Base-by-base conservation (phyloP, 176 grass and related monocot species). In the Calamus simplicifolius region DNA sequence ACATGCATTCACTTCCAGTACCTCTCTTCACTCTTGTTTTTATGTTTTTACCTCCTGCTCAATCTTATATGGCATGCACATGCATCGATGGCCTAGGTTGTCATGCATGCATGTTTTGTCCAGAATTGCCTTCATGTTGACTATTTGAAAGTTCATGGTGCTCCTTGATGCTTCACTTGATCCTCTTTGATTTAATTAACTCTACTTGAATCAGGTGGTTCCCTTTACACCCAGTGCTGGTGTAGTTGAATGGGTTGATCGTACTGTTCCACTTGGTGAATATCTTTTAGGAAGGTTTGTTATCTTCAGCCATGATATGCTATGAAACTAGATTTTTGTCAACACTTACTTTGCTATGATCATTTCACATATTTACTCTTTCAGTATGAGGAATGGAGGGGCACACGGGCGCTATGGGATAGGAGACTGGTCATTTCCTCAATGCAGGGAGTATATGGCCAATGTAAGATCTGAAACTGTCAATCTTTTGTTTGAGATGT, bases 221-320 rank as follows among this genome's bases (percentile, higher is more conserved):
- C 91, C 91, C 28, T 96, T 96, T 73, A 96, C 91, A 64, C 91
- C 91, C 53, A 96, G 91, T 82, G 86, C 91, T 30, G 86, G 91
- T 80, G 75, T 96, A 57, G 86, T 96, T 69, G 91, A 96, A 85
- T 96, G 91, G 91, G 91, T 96, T 54, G 82, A 96, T 69, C 63
- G 91, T 61, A 90, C 91, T 56, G 65, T 90, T 73, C 91, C 86
- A 1, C 80, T 96, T 49, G 83, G 80, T 5, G 91, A 96, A 59
- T 96, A 96, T 76, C 86, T 96, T 61, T 63, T 85, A 72, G 91
- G 87, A 53, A 96, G 91, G 91, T 95, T 78, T 54, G 65, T 55
- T 65, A 23, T 43, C 31, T 48, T 13, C 48, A 43, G 12, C 35
- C 8, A 12, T 43, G 35, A 1, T 43, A 43, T 43, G 12, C 35